phyloP scores from a whole-genome alignment of 768 basidiomycete species.

The Coprinopsis sp. region DNA sequence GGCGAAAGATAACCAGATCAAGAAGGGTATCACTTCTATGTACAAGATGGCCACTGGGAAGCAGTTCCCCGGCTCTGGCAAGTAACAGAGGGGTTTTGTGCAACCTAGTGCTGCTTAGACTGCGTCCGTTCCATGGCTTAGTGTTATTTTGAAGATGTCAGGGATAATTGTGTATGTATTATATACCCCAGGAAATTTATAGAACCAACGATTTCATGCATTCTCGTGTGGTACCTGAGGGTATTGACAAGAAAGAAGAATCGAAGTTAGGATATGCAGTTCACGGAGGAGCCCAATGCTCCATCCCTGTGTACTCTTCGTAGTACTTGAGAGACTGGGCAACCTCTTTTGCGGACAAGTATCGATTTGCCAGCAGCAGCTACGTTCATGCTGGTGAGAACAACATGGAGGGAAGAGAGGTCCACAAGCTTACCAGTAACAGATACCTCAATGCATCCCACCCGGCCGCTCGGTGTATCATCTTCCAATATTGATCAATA shows the following conservation, averaged over 20 bases:
- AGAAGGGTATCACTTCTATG: constrained; percentile 13
- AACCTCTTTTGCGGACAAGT: constrained; percentile 47
- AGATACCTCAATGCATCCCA: constrained; percentile 59
- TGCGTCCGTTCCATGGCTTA: too few relatives aligned
- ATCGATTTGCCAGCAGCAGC: constrained; percentile 53
- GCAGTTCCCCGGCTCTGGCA: constrained; percentile 27
- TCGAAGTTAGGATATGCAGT: background rate
- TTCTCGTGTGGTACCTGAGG: too few relatives aligned
- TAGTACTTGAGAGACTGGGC: constrained; percentile 50
- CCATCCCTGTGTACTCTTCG: constrained; percentile 48
- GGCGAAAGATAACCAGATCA: constrained; percentile 35
- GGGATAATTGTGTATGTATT: too few relatives aligned
- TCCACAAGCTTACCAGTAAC: constrained; percentile 43
- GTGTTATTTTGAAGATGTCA: too few relatives aligned
- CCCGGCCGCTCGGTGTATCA: constrained; percentile 69
- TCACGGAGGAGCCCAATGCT: constrained; percentile 22
- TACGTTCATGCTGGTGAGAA: constrained; percentile 16
- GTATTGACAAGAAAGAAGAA: too few relatives aligned
- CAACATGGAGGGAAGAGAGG: background rate
- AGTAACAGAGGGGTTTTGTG: too few relatives aligned
- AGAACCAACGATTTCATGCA: too few relatives aligned
- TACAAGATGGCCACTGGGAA: constrained; percentile 35
- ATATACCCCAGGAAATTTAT: too few relatives aligned
- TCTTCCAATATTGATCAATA: constrained; percentile 54
- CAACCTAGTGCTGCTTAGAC: too few relatives aligned